Evolutionary conservation across 306 rosid genomes (phyloP), one percentile per base, ranked within the genome.

Genomic region (Pueraria montana): DNA sequence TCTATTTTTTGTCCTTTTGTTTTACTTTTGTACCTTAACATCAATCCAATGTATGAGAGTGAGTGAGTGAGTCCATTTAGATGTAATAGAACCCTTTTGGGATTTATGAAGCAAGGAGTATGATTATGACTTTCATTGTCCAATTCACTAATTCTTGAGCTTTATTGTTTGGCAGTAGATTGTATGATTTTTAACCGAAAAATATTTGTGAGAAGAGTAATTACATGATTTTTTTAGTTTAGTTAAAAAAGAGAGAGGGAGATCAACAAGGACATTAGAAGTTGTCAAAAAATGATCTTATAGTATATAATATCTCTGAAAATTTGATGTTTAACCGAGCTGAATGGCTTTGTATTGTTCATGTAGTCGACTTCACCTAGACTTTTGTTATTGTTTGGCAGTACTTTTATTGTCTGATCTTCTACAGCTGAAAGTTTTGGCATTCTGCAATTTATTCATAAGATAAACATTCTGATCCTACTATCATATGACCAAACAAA

Each of bases 61-160:
- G 68, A 32, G 49, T 8, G 79, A 58, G 79, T 52, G 83, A 80
- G 64, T 56, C 76, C 49, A 72, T 30, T 58, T 66, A 83, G 81
- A 80, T 84, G 89, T 83, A 62, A 65, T 59, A 49, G 34, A 74
- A 58, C 32, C 87, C 61, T 5, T 81, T 62, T 75, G 84, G 27
- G 46, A 55, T 67, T 80, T 62, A 81, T 79, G 70, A 77, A 75
- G 40, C 30, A 61, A 72, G n/a, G 56, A 71, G 2, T 42, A 34
- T 50, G 74, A 42, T 43, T 42, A 20, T 68, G 30, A 58, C 40
- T 73, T 73, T 32, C 56, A 55, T 53, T 67, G 42, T 83, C 62
- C 43, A 43, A 79, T 72, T 72, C 32, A 30, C 7, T 17, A 43
- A 13, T 48, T 72, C 71, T 42, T 20, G 3, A 62, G 7, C 27